Base-by-base conservation (phyloP, 2,329 filamentous ascomycete species). In the Fusarium nodosum region DNA sequence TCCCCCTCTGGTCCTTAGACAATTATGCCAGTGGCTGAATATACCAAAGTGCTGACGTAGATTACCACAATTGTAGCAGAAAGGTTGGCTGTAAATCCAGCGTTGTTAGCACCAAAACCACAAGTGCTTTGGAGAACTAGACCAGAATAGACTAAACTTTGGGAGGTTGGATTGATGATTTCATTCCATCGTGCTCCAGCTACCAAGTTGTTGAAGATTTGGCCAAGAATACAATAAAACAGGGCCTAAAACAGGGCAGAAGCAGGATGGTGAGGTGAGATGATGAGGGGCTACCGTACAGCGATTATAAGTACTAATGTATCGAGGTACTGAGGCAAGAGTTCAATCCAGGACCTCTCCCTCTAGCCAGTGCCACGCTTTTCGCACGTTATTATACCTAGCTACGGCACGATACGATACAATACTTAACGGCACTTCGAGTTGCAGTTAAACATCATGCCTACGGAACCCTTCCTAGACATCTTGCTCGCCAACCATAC, bases 401-500 rank as follows among this genome's bases (percentile, higher is more conserved):
- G 20, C 44, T 33, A 42, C 22, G 18, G 11, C 11, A 33, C 22
- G 28, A 33, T 45, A 28, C 39, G 26, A 33, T 9, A 26, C 20
- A 24, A 31, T 8, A 24, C 28, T 39, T 30, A 20, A 36, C 7
- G 4, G 33, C 31, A 26, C 22, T 44, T 44, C 24, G 47, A 57
- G 39, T 69, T 70, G 44, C 15, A 47, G 30, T 48, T 24, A 20
- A 30, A n/a, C 16, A 56, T 15, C 18, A 70, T 70, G 68, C 63
- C 68, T 42, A 71, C 68, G 31, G 51, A 67, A n/a, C 51, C 55
- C 7, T 74, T 86, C 11, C 80, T 93, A 46, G 82, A 86, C 53
- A 84, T 93, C 61, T 84, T 86, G 13, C 79, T 94, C 22, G 82
- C 86, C 72, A 94, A 94, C 80, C 86, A 87, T 71, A 91, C 90